Conservation (phyloP, 169 alveolate genomes). For the Babesia gibsoni region DNA sequence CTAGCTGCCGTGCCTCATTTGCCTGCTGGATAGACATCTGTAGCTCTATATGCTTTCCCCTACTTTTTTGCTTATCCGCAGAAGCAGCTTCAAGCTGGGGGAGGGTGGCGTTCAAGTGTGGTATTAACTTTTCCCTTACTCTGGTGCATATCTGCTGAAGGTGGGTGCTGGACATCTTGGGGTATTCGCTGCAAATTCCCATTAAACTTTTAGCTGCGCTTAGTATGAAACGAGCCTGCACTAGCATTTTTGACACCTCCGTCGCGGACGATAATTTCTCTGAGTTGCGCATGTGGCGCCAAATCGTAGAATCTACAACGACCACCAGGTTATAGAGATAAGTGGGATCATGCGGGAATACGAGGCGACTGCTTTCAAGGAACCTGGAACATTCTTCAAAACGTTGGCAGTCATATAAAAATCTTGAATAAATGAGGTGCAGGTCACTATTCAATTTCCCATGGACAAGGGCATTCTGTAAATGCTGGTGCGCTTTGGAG, state of each 20-base stretch:
- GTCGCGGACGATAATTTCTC: slow-evolving; percentile 40
- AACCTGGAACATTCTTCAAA: slow-evolving; percentile 42
- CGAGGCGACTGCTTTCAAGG: slow-evolving; percentile 29
- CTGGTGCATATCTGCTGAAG: slow-evolving; percentile 42
- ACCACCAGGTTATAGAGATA: slow-evolving; percentile 46
- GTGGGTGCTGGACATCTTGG: slow-evolving; percentile 34
- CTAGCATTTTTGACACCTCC: slow-evolving; percentile 46
- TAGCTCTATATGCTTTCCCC: slow-evolving; percentile 54
- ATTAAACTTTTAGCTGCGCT: slow-evolving; percentile 16
- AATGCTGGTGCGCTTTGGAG: slow-evolving; percentile 61
- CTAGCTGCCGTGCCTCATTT: slow-evolving; percentile 43
- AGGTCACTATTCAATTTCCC: slow-evolving; percentile 28
- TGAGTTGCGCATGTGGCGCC: slow-evolving; percentile 43
- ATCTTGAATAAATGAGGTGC: slow-evolving; percentile 34
- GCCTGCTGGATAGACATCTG: slow-evolving; percentile 68
- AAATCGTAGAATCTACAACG: slow-evolving; percentile 43
- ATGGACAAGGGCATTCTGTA: slow-evolving; percentile 35
- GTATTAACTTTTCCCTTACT: slow-evolving; percentile 40
- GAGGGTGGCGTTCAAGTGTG: slow-evolving; percentile 52
- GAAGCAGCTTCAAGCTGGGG: slow-evolving; percentile 57
- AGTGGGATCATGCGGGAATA: slow-evolving; percentile 41
- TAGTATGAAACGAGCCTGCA: slow-evolving; percentile 24
- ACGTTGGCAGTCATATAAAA: slow-evolving; percentile 49
- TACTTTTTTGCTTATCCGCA: slow-evolving; percentile 23
- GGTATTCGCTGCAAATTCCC: slow-evolving; percentile 4